Evolutionary conservation across 768 basidiomycete species (phyloP).

Genomic region (Rhizopogon salebrosus): DNA sequence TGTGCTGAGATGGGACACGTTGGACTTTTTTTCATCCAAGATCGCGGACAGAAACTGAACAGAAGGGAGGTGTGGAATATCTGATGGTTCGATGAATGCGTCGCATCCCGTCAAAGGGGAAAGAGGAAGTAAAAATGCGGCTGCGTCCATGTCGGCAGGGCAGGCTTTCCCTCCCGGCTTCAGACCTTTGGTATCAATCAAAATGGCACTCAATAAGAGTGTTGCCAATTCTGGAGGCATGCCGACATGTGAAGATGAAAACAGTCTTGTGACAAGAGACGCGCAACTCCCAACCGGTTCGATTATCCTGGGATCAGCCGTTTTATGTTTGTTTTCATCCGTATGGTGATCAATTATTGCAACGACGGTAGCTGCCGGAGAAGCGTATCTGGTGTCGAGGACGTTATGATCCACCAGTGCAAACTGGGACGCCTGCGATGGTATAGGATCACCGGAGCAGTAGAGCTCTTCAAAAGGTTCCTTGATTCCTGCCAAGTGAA

Average conservation of each 20-base stretch:
- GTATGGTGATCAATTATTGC: conserved; percentile 89
- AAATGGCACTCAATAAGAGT: conserved; percentile 73
- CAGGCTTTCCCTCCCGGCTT: conserved; percentile 75
- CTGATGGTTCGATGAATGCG: conserved; percentile 22
- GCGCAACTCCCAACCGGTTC: conserved; percentile 74
- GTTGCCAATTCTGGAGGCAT: conserved; percentile 62
- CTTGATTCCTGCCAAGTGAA: background rate
- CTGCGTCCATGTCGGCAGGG: conserved; percentile 57
- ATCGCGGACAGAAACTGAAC: conserved; percentile 49
- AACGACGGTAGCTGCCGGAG: conserved; percentile 46
- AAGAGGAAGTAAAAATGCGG: conserved; percentile 54
- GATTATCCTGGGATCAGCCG: conserved; percentile 62
- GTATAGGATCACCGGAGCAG: conserved; percentile 54
- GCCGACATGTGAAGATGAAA: conserved; percentile 12
- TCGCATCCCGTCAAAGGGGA: conserved; percentile 41
- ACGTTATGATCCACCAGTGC: conserved; percentile 91
- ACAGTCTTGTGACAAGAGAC: conserved; percentile 48
- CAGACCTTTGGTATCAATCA: conserved; percentile 85
- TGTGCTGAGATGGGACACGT: conserved; percentile 61
- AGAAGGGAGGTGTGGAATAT: conserved; percentile 22
- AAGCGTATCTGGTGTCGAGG: conserved; percentile 41
- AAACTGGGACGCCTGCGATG: conserved; percentile 45
- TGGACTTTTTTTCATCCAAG: conserved; percentile 48
- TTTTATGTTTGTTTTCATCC: conserved; percentile 72
- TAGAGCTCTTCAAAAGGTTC: conserved; percentile 51